Percentiles rank a stretch among this genome's conserved stretches.
Evolutionary conservation across 768 basidiomycete species (phyloP).

Genomic region (Lentinula lateritia): DNA sequence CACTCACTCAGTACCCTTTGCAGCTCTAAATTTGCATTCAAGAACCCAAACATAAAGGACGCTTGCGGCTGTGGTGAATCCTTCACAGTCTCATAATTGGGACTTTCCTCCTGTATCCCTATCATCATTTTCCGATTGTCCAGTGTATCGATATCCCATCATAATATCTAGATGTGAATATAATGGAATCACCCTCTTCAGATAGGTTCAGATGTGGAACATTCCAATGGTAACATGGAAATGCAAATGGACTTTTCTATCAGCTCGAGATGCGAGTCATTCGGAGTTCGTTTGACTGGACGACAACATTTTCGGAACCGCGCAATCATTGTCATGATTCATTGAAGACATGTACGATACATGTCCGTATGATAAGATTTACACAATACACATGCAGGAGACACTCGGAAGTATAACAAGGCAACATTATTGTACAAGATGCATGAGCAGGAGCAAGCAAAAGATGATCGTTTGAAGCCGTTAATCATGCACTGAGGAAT

Average conservation of each 20-base stretch:
- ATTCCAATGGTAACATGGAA: not conserved
- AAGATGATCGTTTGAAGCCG: not conserved
- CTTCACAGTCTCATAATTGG: conserved; percentile 57
- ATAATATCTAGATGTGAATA: not conserved
- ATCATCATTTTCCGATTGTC: not conserved
- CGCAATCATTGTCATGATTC: not conserved
- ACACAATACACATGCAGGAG: not conserved
- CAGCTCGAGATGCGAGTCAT: not conserved
- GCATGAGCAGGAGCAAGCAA: not conserved
- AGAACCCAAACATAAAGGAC: conserved; percentile 92
- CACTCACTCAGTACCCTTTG: conserved; percentile 4
- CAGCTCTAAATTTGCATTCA: conserved; percentile 77
- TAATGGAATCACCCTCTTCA: not conserved
- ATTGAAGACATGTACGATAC: not conserved
- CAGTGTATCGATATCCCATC: conserved; percentile 7
- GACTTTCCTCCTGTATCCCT: not conserved
- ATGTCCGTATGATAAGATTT: not conserved
- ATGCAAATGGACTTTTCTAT: not conserved
- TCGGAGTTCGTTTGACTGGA: not conserved
- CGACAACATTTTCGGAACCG: not conserved
- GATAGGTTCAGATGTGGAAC: not conserved
- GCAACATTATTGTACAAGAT: not conserved
- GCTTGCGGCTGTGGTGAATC: conserved; percentile 95
- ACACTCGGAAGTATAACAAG: not conserved
- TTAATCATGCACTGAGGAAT: conserved; percentile 45